A percentile compares a stretch with the other conserved stretches of the same genome.
Conservation (phyloP, 352 stramenopile species). For the Phytopythium montanum region DNA sequence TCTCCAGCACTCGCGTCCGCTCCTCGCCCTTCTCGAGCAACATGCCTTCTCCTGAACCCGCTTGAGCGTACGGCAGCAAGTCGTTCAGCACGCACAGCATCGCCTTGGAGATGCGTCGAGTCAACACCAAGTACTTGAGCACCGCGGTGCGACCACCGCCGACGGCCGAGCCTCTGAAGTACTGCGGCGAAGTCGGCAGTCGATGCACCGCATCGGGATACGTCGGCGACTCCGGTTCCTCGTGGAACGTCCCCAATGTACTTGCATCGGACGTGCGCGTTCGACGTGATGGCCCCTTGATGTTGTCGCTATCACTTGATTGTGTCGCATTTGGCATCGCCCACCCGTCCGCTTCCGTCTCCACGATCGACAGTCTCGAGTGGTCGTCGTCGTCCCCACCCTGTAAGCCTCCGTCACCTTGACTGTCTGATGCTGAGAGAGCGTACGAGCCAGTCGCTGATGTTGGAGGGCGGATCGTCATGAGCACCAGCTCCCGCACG, state of each 20-base stretch:
- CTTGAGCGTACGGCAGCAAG: conserved; percentile 43
- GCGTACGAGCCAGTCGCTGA: not conserved
- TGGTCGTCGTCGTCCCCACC: not conserved
- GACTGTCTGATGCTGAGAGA: too few species aligned
- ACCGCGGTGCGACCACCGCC: conserved; percentile 16
- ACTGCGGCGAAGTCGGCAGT: conserved; percentile 4
- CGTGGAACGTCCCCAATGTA: conserved; percentile 22
- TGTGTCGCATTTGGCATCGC: not conserved
- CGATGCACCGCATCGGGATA: not conserved
- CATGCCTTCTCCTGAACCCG: conserved; percentile 18
- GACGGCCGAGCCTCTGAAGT: conserved; percentile 1
- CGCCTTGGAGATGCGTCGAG: conserved; percentile 32
- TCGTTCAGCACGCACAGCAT: conserved; percentile 47
- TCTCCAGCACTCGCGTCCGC: conserved; percentile 39
- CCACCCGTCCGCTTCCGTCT: not conserved
- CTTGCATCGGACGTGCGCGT: conserved; percentile 14
- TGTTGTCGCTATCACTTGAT: not conserved
- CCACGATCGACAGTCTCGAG: not conserved
- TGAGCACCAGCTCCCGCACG: conserved; percentile 29
- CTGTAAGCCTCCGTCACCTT: not conserved
- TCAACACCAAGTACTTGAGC: conserved; percentile 53
- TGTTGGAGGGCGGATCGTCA: conserved; percentile 4
- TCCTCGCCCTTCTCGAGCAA: conserved; percentile 34
- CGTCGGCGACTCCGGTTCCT: conserved; percentile 4
- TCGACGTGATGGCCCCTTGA: not conserved